Evolutionary conservation across 345 rosid species (phyloP).

Genomic region (Lumnitzera littorea): DNA sequence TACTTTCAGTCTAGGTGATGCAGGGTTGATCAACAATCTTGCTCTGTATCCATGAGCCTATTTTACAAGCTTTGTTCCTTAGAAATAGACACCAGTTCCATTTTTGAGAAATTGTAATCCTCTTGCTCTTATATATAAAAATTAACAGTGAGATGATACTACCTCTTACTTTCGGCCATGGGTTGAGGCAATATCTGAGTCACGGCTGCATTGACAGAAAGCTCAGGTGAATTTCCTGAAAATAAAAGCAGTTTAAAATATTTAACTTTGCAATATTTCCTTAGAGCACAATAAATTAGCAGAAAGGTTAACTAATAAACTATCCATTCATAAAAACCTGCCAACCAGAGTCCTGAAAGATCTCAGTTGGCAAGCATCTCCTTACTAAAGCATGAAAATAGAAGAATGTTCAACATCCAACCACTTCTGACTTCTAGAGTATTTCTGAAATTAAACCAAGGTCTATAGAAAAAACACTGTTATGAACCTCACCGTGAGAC

Average conservation of each 20-base stretch:
- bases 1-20: no score
- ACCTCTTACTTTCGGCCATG: constrained; percentile 84
- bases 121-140: neutral
- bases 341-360: no score
- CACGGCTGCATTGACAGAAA: constrained; percentile 46
- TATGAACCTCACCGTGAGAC: constrained; percentile 50
- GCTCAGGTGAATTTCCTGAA: constrained; percentile 52
- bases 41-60: no score
- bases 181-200: constrained; percentile 59
- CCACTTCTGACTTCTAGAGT: neutral
- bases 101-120: no score
- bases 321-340: no score
- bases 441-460: neutral
- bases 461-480: neutral
- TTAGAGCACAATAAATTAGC: no score
- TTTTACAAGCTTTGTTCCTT: no score
- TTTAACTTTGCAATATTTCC: no score
- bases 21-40: no score
- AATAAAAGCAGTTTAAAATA: neutral
- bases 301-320: no score
- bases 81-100: no score
- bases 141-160: constrained; percentile 5
- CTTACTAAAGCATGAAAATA: neutral
- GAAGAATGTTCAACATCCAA: neutral
- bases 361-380: neutral